phyloP scores from a whole-genome alignment of 345 rosid species.

The Euphorbia pulcherrima region DNA sequence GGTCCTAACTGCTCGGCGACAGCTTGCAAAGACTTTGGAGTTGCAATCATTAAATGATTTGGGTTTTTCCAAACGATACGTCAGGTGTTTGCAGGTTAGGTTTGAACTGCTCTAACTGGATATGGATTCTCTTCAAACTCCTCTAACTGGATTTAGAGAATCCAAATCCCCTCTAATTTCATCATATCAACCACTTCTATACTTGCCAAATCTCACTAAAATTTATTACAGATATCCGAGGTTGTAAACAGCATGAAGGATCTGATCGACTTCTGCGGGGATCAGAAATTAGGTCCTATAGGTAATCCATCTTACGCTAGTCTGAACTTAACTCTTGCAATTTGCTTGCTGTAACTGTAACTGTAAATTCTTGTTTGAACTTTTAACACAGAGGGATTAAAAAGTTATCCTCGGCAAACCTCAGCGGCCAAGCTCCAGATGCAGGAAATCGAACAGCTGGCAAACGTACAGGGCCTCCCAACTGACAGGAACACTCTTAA shows the following conservation, averaged over 20 bases:
- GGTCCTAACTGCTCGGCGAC: conserved; percentile 89
- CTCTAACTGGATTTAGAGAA: too few relatives aligned
- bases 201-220: not conserved
- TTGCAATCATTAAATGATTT: conserved; percentile 82
- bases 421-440: conserved; percentile 58
- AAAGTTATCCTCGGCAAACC: conserved; percentile 63
- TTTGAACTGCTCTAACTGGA: conserved; percentile 11
- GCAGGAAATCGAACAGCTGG: conserved; percentile 85
- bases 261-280: conserved; percentile 75
- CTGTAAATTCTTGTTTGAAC: not conserved
- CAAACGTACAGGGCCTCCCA: conserved; percentile 69
- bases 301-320: conserved; percentile 37
- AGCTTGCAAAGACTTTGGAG: conserved; percentile 86
- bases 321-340: not conserved
- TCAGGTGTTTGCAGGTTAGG: conserved; percentile 86
- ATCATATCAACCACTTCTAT: not conserved
- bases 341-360: not conserved
- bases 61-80: conserved; percentile 94
- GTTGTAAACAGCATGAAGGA: conserved; percentile 98
- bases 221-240: conserved; percentile 68
- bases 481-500: conserved; percentile 74
- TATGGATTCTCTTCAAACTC: conserved; percentile 6
- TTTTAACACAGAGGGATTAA: conserved; percentile 73
- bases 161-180: too few relatives aligned
- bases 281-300: conserved; percentile 71